A percentile compares a stretch with the other conserved stretches of the same genome.
Conservation (phyloP, 2,329 filamentous ascomycete species). For the Coleophoma cylindrospora region DNA sequence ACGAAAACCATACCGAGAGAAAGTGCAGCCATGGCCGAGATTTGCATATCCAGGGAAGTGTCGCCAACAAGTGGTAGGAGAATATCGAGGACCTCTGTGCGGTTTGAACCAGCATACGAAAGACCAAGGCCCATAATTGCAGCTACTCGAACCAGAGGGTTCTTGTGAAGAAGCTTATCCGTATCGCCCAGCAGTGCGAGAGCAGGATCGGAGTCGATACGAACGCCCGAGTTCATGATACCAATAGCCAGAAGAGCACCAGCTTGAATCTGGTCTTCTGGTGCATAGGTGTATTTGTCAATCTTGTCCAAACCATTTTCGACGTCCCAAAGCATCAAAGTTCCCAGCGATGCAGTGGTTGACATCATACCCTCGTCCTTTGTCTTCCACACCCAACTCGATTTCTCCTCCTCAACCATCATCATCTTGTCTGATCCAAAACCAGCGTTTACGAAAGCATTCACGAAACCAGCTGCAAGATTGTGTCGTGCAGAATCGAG, state of each 20-base stretch:
- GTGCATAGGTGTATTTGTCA: conserved; percentile 85
- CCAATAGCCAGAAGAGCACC: conserved; percentile 90
- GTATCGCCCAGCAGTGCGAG: conserved; percentile 78
- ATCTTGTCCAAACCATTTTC: conserved; percentile 90
- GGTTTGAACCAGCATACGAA: conserved; percentile 91
- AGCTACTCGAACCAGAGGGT: conserved; percentile 70
- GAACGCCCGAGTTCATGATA: conserved; percentile 91
- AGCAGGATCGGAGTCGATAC: conserved; percentile 83
- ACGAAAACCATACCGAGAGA: conserved; percentile 88
- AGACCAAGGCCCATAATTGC: conserved; percentile 95
- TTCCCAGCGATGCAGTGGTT: conserved; percentile 88
- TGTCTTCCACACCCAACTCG: conserved; percentile 98
- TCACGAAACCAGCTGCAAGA: conserved; percentile 91
- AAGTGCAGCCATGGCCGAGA: conserved; percentile 92
- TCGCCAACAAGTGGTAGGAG: conserved; percentile 86
- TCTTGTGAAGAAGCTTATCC: conserved; percentile 75
- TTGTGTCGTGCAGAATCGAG: conserved; percentile 95
- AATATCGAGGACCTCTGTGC: conserved; percentile 78
- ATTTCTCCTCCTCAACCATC: conserved; percentile 83
- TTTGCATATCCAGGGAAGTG: conserved; percentile 82
- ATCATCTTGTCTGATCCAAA: conserved; percentile 98
- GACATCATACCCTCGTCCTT: conserved; percentile 98
- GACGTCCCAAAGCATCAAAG: conserved; percentile 88
- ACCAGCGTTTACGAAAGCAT: conserved; percentile 93
- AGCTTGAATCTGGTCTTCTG: conserved; percentile 81